Evolutionary conservation across 108 stramenopile genomes (phyloP).

Genomic region (Nitzschia inconspicua): DNA sequence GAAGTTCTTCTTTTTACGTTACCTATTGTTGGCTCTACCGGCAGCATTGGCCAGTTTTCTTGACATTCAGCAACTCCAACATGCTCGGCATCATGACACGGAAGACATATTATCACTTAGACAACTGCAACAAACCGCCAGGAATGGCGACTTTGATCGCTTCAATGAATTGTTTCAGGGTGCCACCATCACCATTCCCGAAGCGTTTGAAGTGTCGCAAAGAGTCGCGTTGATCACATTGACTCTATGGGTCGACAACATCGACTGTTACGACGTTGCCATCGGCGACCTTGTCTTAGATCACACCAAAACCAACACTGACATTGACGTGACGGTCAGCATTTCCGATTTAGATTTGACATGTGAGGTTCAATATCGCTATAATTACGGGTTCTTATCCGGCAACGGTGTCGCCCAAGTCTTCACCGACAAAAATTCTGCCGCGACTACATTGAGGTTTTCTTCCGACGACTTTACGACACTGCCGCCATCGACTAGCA

Average conservation of each 20-base stretch:
- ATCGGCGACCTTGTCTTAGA: background rate
- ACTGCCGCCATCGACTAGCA: constrained; percentile 29
- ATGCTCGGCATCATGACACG: too few species aligned
- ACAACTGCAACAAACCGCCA: too few species aligned
- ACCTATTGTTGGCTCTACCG: too few species aligned
- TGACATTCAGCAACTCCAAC: too few species aligned
- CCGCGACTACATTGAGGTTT: constrained; percentile 32
- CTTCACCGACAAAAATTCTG: constrained; percentile 16
- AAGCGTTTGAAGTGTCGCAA: background rate
- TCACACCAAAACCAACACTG: background rate
- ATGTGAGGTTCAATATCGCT: constrained; percentile 24
- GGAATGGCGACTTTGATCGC: constrained; percentile 8
- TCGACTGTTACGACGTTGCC: constrained; percentile 1
- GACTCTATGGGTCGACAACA: background rate
- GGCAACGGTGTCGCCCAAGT: constrained; percentile 14
- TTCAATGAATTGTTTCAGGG: constrained; percentile 5
- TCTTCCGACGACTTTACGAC: constrained; percentile 25
- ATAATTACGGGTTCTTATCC: constrained; percentile 23
- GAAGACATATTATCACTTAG: too few species aligned
- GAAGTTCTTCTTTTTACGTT: too few species aligned
- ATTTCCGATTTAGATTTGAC: constrained; percentile 6
- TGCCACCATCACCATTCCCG: background rate
- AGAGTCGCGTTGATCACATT: constrained; percentile 1
- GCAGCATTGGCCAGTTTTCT: too few species aligned
- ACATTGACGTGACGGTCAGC: background rate